Conservation (phyloP, 768 basidiomycete species). For the Calocybe cyanea region DNA sequence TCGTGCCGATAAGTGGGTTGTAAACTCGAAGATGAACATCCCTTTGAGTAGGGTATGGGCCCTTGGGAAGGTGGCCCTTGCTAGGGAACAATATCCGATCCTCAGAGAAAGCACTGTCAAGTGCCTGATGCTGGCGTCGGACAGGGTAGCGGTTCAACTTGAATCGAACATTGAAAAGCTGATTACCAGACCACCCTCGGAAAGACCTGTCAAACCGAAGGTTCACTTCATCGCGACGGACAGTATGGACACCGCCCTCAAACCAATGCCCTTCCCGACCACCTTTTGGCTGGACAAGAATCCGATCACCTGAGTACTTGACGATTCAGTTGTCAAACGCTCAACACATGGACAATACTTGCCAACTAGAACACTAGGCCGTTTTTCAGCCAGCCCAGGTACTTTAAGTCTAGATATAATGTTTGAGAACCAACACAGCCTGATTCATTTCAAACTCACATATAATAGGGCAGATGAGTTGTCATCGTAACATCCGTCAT, state of each 20-base stretch:
- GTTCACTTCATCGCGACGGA: constrained; percentile 46
- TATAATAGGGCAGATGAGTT: constrained; percentile 27
- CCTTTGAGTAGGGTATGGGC: constrained; percentile 9
- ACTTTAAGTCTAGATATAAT: constrained; percentile 31
- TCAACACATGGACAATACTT: constrained; percentile 15
- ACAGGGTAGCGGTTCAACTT: constrained; percentile 53
- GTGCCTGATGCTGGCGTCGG: constrained; percentile 56
- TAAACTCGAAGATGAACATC: constrained; percentile 21
- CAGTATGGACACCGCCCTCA: constrained; percentile 54
- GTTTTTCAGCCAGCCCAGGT: constrained; percentile 54
- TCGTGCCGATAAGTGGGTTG: constrained; percentile 42
- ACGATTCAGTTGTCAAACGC: background rate
- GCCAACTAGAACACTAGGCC: constrained; percentile 56
- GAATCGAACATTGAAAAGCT: constrained; percentile 50
- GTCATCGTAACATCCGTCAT: constrained; percentile 31
- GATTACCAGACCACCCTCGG: constrained; percentile 25
- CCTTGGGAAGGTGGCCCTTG: constrained; percentile 21
- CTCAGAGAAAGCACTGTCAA: constrained; percentile 41
- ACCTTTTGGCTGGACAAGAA: constrained; percentile 44
- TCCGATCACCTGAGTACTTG: constrained; percentile 42
- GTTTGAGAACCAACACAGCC: background rate
- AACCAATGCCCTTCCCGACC: constrained; percentile 44
- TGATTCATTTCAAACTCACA: constrained; percentile 26
- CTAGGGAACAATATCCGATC: constrained; percentile 50
- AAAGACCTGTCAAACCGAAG: constrained; percentile 49